These are phyloP conservation scores for Cocos nucifera DNA, from an alignment of 176 grass and related monocot genomes.

Conservation along the genomic window DNA sequence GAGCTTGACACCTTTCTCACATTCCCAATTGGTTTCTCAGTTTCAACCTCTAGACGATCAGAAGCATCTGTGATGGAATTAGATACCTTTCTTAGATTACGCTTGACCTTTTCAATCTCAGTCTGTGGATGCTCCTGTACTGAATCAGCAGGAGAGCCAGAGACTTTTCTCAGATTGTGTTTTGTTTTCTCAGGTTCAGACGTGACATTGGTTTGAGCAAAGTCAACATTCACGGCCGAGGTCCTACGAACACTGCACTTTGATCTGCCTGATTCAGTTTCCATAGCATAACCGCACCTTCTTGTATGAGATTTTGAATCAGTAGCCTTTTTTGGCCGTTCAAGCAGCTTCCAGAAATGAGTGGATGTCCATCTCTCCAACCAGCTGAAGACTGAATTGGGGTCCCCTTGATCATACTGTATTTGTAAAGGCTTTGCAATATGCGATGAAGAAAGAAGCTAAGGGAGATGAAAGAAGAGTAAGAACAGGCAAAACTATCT, in stretches of 20 bases:
- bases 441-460: conserved; percentile 60
- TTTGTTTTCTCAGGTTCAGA: conserved; percentile 53
- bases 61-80: conserved; percentile 51
- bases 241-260: conserved; percentile 45
- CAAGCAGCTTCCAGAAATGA: conserved; percentile 49
- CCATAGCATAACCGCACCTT: conserved; percentile 54
- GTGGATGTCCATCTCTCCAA: conserved; percentile 67
- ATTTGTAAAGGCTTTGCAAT: conserved; percentile 45
- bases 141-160: conserved; percentile 33
- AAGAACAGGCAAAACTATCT: background rate
- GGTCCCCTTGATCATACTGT: conserved; percentile 50
- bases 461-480: conserved; percentile 14
- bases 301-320: conserved; percentile 45
- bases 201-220: conserved; percentile 32
- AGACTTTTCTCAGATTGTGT: conserved; percentile 39
- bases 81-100: conserved; percentile 76
- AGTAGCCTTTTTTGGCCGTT: conserved; percentile 39
- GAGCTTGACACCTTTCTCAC: conserved; percentile 18
- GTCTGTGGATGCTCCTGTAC: conserved; percentile 56
- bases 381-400: conserved; percentile 74
- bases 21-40: conserved; percentile 23
- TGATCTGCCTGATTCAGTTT: conserved; percentile 78
- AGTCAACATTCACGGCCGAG: conserved; percentile 23
- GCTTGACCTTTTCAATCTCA: conserved; percentile 93
- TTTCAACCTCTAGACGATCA: conserved; percentile 27